These are phyloP conservation scores for Eutypella sp. DNA, from an alignment of 2,329 filamentous ascomycete species.

Conservation along the genomic window DNA sequence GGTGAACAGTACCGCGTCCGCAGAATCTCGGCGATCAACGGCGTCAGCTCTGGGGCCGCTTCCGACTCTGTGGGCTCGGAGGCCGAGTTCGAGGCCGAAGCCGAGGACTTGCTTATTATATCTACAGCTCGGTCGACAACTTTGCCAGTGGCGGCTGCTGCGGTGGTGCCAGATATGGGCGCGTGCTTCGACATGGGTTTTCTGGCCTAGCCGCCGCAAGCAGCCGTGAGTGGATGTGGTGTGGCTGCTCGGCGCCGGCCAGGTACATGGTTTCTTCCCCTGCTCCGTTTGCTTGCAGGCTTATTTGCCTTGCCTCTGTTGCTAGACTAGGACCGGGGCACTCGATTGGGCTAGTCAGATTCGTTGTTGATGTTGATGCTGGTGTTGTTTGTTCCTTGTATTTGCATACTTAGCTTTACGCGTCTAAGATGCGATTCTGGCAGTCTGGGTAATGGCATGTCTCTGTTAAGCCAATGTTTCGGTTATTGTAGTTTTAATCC, in stretches of 20 bases:
- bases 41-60: slow-evolving; percentile 22
- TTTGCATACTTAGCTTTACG: background rate
- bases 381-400: background rate
- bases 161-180: background rate
- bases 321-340: background rate
- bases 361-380: background rate
- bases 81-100: background rate
- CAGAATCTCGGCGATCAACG: slow-evolving; percentile 44
- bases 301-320: background rate
- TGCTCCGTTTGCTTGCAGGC: background rate
- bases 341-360: no score
- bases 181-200: background rate
- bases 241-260: background rate
- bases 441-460: background rate
- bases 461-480: background rate
- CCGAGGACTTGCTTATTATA: background rate
- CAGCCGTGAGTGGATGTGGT: background rate
- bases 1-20: slow-evolving; percentile 43
- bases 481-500: background rate
- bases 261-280: background rate
- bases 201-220: background rate
- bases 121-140: background rate
- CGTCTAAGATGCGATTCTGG: background rate
- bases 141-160: background rate
- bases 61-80: slow-evolving; percentile 9